Conservation (phyloP, 2,329 filamentous ascomycete species). For the Stagonosporopsis rhizophila region DNA sequence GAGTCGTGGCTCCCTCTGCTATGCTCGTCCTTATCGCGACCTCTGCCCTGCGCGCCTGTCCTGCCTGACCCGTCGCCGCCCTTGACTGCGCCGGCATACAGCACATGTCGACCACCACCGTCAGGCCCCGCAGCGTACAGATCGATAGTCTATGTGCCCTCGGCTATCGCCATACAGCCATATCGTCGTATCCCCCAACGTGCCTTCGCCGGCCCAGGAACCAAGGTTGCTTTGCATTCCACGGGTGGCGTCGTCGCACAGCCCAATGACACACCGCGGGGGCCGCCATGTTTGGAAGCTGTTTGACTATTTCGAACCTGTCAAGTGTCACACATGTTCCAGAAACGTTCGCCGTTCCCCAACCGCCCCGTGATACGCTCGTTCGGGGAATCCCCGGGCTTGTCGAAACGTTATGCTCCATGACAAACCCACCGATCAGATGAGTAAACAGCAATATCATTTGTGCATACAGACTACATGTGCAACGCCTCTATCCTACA, state of each 20-base stretch:
- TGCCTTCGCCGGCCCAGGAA: constrained; percentile 15
- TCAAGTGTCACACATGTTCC: constrained; percentile 28
- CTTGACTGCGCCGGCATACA: constrained; percentile 6
- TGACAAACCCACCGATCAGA: neutral
- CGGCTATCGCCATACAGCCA: constrained; percentile 12
- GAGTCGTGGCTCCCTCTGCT: neutral
- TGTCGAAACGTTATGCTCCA: constrained; percentile 1
- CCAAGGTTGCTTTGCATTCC: constrained; percentile 19
- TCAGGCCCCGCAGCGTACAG: constrained; percentile 13
- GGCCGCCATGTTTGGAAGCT: constrained; percentile 16
- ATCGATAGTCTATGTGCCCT: constrained; percentile 19
- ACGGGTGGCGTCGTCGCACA: constrained; percentile 4
- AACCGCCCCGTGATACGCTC: constrained; percentile 17
- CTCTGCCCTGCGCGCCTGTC: neutral
- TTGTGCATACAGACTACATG: neutral
- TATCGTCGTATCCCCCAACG: constrained; percentile 11
- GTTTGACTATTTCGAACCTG: constrained; percentile 20
- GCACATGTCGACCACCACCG: neutral
- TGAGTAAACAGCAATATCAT: constrained; percentile 1
- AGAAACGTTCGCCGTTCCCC: constrained; percentile 22
- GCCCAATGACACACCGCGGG: constrained; percentile 12
- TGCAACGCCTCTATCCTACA: constrained; percentile 21
- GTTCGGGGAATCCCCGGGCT: constrained; percentile 2
- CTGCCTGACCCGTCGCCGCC: constrained; percentile 5
- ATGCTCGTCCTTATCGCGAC: neutral